These are phyloP conservation scores for Smittium mucronatum DNA, from an alignment of 371 early-diverging fungal species.

Conservation along the genomic window DNA sequence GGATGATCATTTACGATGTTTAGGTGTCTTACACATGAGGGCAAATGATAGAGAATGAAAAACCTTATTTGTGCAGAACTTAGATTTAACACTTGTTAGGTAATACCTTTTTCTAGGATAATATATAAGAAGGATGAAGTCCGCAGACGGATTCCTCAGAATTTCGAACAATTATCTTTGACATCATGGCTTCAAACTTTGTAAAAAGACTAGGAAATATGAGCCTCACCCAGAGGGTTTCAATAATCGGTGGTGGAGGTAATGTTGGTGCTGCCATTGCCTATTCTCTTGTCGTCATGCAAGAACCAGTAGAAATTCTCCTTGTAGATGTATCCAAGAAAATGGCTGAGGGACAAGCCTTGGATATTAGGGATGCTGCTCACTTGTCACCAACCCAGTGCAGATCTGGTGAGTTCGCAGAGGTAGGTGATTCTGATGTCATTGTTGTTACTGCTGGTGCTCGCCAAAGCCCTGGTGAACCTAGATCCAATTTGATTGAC, in stretches of 20 bases:
- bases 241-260: constrained; percentile 68
- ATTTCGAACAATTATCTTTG: no score
- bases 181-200: no score
- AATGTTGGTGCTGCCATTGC: constrained; percentile 65
- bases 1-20: no score
- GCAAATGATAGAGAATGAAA: no score
- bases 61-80: no score
- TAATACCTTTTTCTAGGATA: no score
- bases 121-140: no score
- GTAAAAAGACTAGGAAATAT: not conserved
- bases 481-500: constrained; percentile 57
- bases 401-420: constrained; percentile 41
- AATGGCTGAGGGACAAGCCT: constrained; percentile 53
- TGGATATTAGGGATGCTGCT: constrained; percentile 64
- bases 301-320: constrained; percentile 54
- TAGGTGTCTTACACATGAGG: no score
- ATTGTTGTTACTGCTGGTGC: constrained; percentile 83
- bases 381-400: constrained; percentile 50
- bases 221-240: constrained; percentile 22
- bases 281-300: constrained; percentile 53
- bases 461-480: constrained; percentile 64
- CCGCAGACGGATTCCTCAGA: no score
- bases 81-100: no score
- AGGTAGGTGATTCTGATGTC: constrained; percentile 72
- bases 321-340: constrained; percentile 53